Percentiles rank a stretch among this genome's conserved stretches.
These are phyloP conservation scores for Polyporus tsugae DNA, from an alignment of 1,284 basidiomycete species.

Conservation along the genomic window DNA sequence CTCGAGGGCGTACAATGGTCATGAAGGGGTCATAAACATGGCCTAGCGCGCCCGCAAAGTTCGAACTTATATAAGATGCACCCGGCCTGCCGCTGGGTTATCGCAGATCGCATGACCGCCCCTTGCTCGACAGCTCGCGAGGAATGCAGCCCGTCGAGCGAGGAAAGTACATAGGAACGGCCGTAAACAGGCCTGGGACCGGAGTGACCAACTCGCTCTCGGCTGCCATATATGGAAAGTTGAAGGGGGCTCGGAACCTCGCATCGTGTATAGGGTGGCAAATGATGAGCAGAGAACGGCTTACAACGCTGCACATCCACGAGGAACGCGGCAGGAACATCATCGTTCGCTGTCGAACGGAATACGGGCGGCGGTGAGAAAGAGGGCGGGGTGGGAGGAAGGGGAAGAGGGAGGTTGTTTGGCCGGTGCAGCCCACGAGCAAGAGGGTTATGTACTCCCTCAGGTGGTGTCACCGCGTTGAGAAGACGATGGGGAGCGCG, in stretches of 20 bases:
- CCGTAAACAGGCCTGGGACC: slow-evolving; percentile 37
- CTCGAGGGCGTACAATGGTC: slow-evolving; percentile 41
- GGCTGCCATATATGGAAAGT: slow-evolving; percentile 41
- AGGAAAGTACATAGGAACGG: slow-evolving; percentile 44
- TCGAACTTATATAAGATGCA: slow-evolving; percentile 45
- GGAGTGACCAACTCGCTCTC: slow-evolving; percentile 33
- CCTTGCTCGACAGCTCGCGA: slow-evolving; percentile 35
- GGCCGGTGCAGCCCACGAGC: slow-evolving; percentile 19
- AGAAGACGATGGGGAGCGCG: slow-evolving; percentile 20
- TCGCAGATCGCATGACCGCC: slow-evolving; percentile 40
- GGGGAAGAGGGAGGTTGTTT: slow-evolving; percentile 22
- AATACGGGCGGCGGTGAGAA: slow-evolving; percentile 21
- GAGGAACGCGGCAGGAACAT: slow-evolving; percentile 33
- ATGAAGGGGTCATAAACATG: slow-evolving; percentile 44
- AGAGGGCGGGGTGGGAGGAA: slow-evolving; percentile 11
- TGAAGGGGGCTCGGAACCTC: slow-evolving; percentile 38
- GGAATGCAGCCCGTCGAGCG: slow-evolving; percentile 35
- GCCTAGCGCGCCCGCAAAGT: slow-evolving; percentile 38
- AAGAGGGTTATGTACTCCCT: slow-evolving; percentile 32
- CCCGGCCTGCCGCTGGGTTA: slow-evolving; percentile 35
- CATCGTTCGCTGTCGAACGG: slow-evolving; percentile 21
- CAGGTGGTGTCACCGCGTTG: slow-evolving; percentile 22
- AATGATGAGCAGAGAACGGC: slow-evolving; percentile 26
- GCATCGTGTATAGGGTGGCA: slow-evolving; percentile 28
- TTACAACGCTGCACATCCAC: slow-evolving; percentile 32